Percentiles rank a stretch among this genome's conserved stretches.
These are phyloP conservation scores for Penicillium sp. DNA, from an alignment of 2,329 filamentous ascomycete genomes.

Conservation along the genomic window DNA sequence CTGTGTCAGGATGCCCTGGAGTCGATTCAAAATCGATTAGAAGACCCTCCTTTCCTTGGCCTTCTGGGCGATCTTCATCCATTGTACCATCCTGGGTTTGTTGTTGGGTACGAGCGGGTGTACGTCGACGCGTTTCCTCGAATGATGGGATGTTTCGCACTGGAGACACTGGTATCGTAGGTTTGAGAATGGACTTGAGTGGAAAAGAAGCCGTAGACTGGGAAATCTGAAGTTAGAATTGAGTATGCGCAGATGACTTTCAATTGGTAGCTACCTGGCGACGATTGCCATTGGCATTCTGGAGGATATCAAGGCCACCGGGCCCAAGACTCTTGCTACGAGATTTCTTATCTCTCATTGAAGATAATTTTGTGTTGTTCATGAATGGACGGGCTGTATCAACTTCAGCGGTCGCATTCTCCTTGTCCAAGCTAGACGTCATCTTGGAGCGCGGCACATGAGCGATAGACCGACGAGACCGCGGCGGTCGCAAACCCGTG, in stretches of 20 bases:
- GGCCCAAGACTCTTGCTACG: conserved; percentile 96
- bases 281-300: conserved; percentile 69
- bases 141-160: conserved; percentile 64
- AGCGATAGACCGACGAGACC: conserved; percentile 69
- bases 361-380: conserved; percentile 35
- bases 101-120: conserved; percentile 34
- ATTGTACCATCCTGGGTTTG: conserved; percentile 15
- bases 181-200: conserved; percentile 74
- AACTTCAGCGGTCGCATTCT: conserved; percentile 70
- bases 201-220: conserved; percentile 42
- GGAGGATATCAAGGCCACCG: conserved; percentile 79
- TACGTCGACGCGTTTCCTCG: conserved; percentile 48
- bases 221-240: conserved; percentile 19
- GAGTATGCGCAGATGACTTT: conserved; percentile 1
- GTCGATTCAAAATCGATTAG: conserved; percentile 46
- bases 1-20: conserved; percentile 29
- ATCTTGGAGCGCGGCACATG: conserved; percentile 52
- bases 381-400: conserved; percentile 42
- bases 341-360: conserved; percentile 58
- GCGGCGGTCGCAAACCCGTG: conserved; percentile 31
- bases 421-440: conserved; percentile 58
- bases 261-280: conserved; percentile 63
- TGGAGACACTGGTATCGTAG: conserved; percentile 62
- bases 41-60: conserved; percentile 30
- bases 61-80: conserved; percentile 11